Base-by-base conservation (phyloP, 225 moss, liverwort and hornwort genomes). In the Ulota crispa region DNA sequence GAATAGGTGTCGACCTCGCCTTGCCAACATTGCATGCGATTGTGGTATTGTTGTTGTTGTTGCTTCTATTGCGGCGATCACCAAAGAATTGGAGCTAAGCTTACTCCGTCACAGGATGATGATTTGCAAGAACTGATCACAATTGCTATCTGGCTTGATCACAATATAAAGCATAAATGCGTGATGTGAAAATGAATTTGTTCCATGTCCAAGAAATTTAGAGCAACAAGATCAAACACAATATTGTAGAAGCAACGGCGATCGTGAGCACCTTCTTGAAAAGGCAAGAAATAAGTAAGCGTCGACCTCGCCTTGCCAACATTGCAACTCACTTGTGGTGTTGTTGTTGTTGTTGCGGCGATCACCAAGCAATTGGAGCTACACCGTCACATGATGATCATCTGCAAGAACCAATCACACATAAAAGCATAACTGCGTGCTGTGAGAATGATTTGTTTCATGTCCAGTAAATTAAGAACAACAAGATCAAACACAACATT, bases 81-180 rank as follows among this genome's bases (percentile, higher is more conserved):
- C 30, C 14, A 52, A 50, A 45, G 14, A 45, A 45, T 14, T 45
- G 45, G 45, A 45, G 45, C 45, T 45, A n/a, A n/a, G n/a, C n/a
- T n/a, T n/a, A 45, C 45, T 45, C 45, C 14, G 45, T 45, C 45
- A 45, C 3, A 45, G 45, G 14, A 14, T 45, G 43, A 45, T 45
- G 4, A 45, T 14, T 1, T 32, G 18, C 21, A 53, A 65, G 47
- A 52, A 21, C 39, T 39, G 39, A 50, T 47, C 47, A 47, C 47
- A 16, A 57, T 80, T 88, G 85, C 73, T 74, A 80, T 26, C 64
- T 18, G 9, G 60, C 76, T 82, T 82, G 82, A 67, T 7, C 53
- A 75, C 19, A 70, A 75, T 14, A 79, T 20, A 54, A 45, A 45
- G 14, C n/a, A n/a, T n/a, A 39, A 55, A 12, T 26, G 27, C 42